Evolutionary conservation across 306 rosid species (phyloP).

Genomic region (Sechiopsis laciniata): DNA sequence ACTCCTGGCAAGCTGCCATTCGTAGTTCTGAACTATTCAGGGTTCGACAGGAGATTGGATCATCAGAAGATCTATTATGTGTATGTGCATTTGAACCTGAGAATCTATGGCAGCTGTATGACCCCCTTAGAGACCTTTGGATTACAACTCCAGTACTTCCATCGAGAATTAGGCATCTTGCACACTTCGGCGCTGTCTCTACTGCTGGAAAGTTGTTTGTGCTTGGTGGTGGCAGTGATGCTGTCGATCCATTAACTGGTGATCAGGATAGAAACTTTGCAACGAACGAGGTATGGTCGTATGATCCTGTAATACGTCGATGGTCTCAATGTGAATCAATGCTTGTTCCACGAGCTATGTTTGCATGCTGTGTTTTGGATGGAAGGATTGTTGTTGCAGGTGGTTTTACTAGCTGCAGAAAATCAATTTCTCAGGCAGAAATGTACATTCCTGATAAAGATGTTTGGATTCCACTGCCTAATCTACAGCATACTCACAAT

Average conservation of each 20-base stretch:
- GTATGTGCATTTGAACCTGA: constrained; percentile 91
- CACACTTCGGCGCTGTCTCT: constrained; percentile 84
- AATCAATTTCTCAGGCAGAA: constrained; percentile 90
- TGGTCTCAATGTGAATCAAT: constrained; percentile 77
- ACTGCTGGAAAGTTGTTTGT: constrained; percentile 83
- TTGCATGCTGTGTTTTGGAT: constrained; percentile 87
- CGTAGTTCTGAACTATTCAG: constrained; percentile 70
- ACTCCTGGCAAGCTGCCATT: constrained; percentile 76
- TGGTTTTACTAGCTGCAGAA: constrained; percentile 89
- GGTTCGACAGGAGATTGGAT: constrained; percentile 73
- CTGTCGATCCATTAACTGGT: constrained; percentile 89
- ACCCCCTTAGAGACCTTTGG: constrained; percentile 82
- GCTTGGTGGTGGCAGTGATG: constrained; percentile 94
- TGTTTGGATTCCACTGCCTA: constrained; percentile 71
- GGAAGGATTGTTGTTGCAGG: constrained; percentile 94
- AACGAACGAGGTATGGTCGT: constrained; percentile 94
- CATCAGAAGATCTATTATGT: constrained; percentile 73
- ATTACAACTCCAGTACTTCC: constrained; percentile 88
- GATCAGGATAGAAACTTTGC: constrained; percentile 97
- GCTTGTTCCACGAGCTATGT: constrained; percentile 94
- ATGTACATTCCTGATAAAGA: constrained; percentile 84
- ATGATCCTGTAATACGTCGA: constrained; percentile 66
- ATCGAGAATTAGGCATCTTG: constrained; percentile 76
- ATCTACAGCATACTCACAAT: constrained; percentile 80
- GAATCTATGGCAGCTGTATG: constrained; percentile 91